Evolutionary conservation across 164 flowering plant genomes (phyloP).

Genomic region (Umbilicus rupestris): DNA sequence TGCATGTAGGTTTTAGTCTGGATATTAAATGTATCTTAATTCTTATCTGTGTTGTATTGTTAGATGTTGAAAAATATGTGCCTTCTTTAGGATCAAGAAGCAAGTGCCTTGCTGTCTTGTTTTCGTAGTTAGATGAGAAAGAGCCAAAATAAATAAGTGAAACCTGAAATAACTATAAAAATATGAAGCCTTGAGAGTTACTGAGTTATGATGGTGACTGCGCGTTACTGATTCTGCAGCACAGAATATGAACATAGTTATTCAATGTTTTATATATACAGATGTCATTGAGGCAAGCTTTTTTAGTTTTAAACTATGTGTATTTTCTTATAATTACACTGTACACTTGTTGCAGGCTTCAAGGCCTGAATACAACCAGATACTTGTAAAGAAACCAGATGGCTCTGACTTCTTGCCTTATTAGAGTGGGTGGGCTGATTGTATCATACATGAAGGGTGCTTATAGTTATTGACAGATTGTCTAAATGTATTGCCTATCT

Average conservation of each 20-base stretch:
- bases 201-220: too few species aligned
- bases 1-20: too few species aligned
- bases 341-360: slow-evolving; percentile 39
- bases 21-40: too few species aligned
- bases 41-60: too few species aligned
- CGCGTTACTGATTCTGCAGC: too few species aligned
- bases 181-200: too few species aligned
- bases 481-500: not conserved
- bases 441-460: not conserved
- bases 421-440: not conserved
- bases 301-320: not conserved
- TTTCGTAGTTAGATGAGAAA: too few species aligned
- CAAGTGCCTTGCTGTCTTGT: too few species aligned
- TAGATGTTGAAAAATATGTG: too few species aligned
- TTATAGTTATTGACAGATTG: not conserved
- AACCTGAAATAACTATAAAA: too few species aligned
- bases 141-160: too few species aligned
- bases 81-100: too few species aligned
- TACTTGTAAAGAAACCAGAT: slow-evolving; percentile 27
- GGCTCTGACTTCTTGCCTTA: not conserved
- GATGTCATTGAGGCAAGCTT: not conserved
- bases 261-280: not conserved
- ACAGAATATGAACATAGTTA: not conserved
- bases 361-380: slow-evolving; percentile 58
- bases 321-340: not conserved